Conservation (phyloP, 345 rosid species). For the Bretschneidera sinensis region DNA sequence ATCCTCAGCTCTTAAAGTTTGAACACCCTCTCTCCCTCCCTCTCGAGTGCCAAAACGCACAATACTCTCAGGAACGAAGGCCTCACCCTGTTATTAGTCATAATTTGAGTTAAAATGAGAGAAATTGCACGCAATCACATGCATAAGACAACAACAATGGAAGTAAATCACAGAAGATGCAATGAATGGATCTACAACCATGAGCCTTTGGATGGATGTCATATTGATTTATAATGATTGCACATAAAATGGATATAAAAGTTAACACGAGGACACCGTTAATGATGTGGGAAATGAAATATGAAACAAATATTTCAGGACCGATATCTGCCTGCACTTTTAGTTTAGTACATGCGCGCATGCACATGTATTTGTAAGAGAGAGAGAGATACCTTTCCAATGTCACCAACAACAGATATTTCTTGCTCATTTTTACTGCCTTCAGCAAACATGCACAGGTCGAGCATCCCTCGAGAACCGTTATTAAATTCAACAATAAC, state of each 20-base stretch:
- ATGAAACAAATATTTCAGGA: too few species aligned
- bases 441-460: constrained; percentile 98
- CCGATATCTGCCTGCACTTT: too few species aligned
- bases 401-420: constrained; percentile 70
- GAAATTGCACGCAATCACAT: neutral
- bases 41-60: constrained; percentile 60
- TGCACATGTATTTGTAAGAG: too few species aligned
- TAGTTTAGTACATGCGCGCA: too few species aligned
- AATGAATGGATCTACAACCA: neutral
- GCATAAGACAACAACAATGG: neutral
- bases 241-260: neutral
- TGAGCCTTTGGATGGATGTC: neutral
- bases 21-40: constrained; percentile 67
- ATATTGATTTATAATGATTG: too few species aligned
- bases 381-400: constrained; percentile 54
- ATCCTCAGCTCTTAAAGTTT: constrained; percentile 60
- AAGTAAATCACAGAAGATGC: neutral
- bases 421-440: constrained; percentile 97
- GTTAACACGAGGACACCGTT: neutral
- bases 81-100: constrained; percentile 68
- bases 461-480: constrained; percentile 89
- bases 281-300: too few species aligned
- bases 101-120: constrained; percentile 7
- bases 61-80: constrained; percentile 79
- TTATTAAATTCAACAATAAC: constrained; percentile 84